Evolutionary conservation across 345 rosid species (phyloP).

Genomic region (Murraya paniculata): DNA sequence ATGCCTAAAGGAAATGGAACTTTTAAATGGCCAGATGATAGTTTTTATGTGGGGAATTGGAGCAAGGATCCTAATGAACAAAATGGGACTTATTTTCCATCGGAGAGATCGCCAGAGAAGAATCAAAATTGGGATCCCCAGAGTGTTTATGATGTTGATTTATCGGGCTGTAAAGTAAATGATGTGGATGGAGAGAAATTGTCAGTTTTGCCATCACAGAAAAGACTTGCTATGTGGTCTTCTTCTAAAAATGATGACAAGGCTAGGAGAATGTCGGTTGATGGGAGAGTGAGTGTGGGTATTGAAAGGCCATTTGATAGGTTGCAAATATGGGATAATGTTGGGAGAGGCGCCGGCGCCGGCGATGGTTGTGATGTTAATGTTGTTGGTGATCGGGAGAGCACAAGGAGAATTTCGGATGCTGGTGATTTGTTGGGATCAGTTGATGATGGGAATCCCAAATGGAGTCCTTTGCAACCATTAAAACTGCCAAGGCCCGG

Average conservation of each 20-base stretch:
- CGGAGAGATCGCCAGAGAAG: slow-evolving; percentile 30
- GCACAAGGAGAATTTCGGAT: slow-evolving; percentile 8
- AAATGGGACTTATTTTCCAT: slow-evolving; percentile 73
- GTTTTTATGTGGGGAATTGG: slow-evolving; percentile 86
- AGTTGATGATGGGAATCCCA: slow-evolving; percentile 33
- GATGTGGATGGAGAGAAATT: slow-evolving; percentile 61
- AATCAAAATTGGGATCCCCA: slow-evolving; percentile 69
- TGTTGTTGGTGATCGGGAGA: neutral
- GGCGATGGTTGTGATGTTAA: no score
- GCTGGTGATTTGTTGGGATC: slow-evolving; percentile 47
- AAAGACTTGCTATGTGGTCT: slow-evolving; percentile 73
- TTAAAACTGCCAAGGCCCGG: slow-evolving; percentile 62
- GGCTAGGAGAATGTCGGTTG: slow-evolving; percentile 70
- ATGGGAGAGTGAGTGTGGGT: slow-evolving; percentile 83
- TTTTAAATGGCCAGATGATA: slow-evolving; percentile 69
- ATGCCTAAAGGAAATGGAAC: slow-evolving; percentile 84
- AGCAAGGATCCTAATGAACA: slow-evolving; percentile 72
- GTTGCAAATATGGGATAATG: slow-evolving; percentile 64
- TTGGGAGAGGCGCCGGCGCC: neutral
- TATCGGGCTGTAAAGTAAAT: slow-evolving; percentile 39
- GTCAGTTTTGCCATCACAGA: slow-evolving; percentile 75
- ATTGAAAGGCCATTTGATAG: slow-evolving; percentile 68
- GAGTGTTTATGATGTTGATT: slow-evolving; percentile 42
- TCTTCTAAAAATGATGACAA: slow-evolving; percentile 59
- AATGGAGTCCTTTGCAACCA: slow-evolving; percentile 32